Conservation (phyloP, 179 eudicot genomes). For the Drosera spatulata region DNA sequence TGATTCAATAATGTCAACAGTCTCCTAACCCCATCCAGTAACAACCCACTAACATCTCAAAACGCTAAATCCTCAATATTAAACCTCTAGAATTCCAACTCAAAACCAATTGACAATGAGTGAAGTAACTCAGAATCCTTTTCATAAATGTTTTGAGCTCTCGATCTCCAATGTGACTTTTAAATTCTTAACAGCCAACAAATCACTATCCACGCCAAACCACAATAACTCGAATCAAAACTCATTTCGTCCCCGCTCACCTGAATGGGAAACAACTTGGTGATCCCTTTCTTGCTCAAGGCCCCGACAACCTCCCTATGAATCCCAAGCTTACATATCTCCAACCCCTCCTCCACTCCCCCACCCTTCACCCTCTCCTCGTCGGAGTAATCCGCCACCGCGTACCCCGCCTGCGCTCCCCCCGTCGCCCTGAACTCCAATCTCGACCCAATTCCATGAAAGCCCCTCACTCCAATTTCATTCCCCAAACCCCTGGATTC, state of each 20-base stretch:
- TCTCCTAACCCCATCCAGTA: too few relatives aligned
- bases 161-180: too few relatives aligned
- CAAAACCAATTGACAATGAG: too few relatives aligned
- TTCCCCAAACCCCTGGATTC: too few relatives aligned
- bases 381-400: constrained; percentile 41
- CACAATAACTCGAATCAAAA: background rate
- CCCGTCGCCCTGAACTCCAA: constrained; percentile 28
- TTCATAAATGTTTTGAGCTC: too few relatives aligned
- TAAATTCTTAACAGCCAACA: too few relatives aligned
- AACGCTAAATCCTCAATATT: too few relatives aligned
- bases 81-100: too few relatives aligned
- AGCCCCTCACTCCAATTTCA: background rate
- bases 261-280: constrained; percentile 93
- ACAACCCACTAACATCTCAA: too few relatives aligned
- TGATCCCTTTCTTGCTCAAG: constrained; percentile 56
- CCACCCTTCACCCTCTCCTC: constrained; percentile 24
- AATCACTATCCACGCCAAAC: too few relatives aligned
- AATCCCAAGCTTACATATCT: constrained; percentile 66
- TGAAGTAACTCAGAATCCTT: too few relatives aligned
- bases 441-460: constrained; percentile 8
- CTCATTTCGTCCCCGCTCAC: constrained; percentile 11
- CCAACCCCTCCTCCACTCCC: constrained; percentile 41
- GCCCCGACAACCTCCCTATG: constrained; percentile 38
- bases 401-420: constrained; percentile 36
- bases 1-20: too few relatives aligned